Conservation (phyloP, 1,284 basidiomycete genomes). For the Pseudozyma tsukubaensis region DNA sequence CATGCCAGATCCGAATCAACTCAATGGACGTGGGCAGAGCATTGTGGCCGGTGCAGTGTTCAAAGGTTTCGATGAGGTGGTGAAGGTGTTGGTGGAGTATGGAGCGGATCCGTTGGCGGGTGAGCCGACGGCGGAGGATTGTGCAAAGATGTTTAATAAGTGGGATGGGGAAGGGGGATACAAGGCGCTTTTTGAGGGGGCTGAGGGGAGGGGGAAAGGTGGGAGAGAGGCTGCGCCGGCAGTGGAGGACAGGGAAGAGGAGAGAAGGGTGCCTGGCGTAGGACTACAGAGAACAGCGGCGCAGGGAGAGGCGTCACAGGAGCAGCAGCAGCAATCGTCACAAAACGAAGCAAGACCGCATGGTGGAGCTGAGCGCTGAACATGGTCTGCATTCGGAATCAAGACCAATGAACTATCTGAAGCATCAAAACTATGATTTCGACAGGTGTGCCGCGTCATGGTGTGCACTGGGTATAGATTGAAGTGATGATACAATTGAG, state of each 20-base stretch:
- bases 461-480: not conserved
- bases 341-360: not conserved
- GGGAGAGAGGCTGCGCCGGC: conserved; percentile 38
- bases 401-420: too few species aligned
- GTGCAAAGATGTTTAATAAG: conserved; percentile 70
- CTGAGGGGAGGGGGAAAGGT: conserved; percentile 46
- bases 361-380: conserved; percentile 14
- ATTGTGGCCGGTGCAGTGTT: conserved; percentile 85
- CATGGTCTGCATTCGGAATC: not conserved
- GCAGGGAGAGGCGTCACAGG: not conserved
- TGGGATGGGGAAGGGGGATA: conserved; percentile 52
- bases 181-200: conserved; percentile 44
- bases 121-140: conserved; percentile 79
- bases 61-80: conserved; percentile 77
- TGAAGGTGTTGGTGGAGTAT: conserved; percentile 74
- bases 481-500: not conserved
- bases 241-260: conserved; percentile 55
- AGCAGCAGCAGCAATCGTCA: not conserved
- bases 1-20: conserved; percentile 67
- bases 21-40: conserved; percentile 83
- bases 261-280: conserved; percentile 38
- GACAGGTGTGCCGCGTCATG: too few species aligned
- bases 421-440: too few species aligned
- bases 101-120: conserved; percentile 79
- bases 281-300: conserved; percentile 20